phyloP scores from a whole-genome alignment of 257 asterid species.

The Solanum bulbocastanum region DNA sequence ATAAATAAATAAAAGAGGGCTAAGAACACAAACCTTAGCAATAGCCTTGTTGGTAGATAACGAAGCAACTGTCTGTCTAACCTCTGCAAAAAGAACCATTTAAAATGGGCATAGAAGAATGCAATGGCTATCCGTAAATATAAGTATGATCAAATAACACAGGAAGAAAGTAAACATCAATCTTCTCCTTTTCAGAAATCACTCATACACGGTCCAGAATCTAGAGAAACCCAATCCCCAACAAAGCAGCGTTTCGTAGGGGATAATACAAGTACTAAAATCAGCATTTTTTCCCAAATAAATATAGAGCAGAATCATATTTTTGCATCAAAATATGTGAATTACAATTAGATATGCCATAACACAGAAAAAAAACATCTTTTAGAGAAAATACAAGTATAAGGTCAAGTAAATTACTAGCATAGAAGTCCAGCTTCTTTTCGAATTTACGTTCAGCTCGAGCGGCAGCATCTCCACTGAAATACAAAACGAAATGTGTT shows the following conservation, averaged over 20 bases:
- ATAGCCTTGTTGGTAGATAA: constrained; percentile 36
- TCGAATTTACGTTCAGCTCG: background rate
- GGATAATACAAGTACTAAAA: background rate
- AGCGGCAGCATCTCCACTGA: background rate
- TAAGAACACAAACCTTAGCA: constrained; percentile 36
- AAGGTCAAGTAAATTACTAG: background rate
- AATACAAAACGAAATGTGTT: background rate
- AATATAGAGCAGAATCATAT: background rate
- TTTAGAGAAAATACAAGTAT: background rate
- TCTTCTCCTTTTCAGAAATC: background rate
- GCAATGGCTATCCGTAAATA: background rate
- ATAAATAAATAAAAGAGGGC: background rate
- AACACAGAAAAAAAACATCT: background rate
- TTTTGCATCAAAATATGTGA: background rate
- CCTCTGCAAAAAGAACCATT: constrained; percentile 35
- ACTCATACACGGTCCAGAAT: background rate
- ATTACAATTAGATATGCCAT: background rate
- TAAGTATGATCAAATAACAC: background rate
- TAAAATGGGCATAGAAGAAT: background rate
- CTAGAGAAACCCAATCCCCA: background rate
- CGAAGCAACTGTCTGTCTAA: constrained; percentile 37
- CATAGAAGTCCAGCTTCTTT: background rate
- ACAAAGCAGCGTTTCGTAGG: background rate
- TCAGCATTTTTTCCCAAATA: background rate
- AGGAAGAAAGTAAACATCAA: background rate